Base-by-base conservation (phyloP, 2,329 filamentous ascomycete genomes). In the Colletotrichum filicis region DNA sequence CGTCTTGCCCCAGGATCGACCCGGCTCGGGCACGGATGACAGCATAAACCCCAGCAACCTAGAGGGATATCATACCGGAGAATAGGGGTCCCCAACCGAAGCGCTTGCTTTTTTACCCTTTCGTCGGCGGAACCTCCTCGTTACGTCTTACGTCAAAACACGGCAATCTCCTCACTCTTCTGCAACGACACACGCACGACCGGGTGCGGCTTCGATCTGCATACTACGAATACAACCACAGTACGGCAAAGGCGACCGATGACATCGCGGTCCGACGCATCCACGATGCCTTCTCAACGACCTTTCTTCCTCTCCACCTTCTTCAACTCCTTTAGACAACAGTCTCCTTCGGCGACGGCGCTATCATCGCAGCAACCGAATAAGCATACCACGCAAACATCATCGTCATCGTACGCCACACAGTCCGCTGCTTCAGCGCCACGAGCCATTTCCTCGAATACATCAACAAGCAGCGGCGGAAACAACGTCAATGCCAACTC, bases 281-380 rank as follows among this genome's bases (percentile, higher is more conserved):
- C 22, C 63, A 80, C 46, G 66, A 88, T 88, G 87, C 85, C 87
- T 60, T 87, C 87, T 46, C 87, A 89, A 77, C 86, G 87, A 62
- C 87, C 87, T 59, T 89, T 86, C 80, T 89, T 89, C 82, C 86
- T 89, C 77, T 88, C 87, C 59, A 87, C 85, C 77, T 88, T 89
- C 82, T 84, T 89, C 80, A 85, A 87, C 79, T 86, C 87, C 80
- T 88, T 89, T 78, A 86, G 87, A 64, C 86, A 87, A 71, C 86
- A 86, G 77, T 79, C 82, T 14, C 80, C 84, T 24, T 65, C 74
- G 14, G 63, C 71, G 22, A 55, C 70, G 1, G 28, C 73, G 12
- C 62, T 73, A 37, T 63, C 74, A 42, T 46, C 67, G 19, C 69
- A 75, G 52, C 75, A 75, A 53, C 73, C 74, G 6, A 75, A 75